Conservation (phyloP, 2,329 filamentous ascomycete species). For the Zasmidium angulare region DNA sequence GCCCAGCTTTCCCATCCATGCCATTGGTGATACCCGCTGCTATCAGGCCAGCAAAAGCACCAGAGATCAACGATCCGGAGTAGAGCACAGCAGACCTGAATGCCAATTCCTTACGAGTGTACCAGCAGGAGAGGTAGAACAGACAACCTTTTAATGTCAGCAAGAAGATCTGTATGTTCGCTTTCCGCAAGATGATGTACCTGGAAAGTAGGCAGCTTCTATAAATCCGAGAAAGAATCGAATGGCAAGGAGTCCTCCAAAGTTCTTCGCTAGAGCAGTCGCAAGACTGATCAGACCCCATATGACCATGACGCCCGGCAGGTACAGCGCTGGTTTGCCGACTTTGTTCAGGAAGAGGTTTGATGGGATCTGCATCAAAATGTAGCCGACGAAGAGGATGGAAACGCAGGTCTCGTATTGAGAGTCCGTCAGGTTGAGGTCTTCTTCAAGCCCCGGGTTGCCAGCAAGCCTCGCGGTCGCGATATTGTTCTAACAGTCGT, state of each 20-base stretch:
- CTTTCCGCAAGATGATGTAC: too few relatives aligned
- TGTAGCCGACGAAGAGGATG: slow-evolving; percentile 44
- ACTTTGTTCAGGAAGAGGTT: slow-evolving; percentile 40
- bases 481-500: slow-evolving; percentile 25
- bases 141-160: slow-evolving; percentile 35
- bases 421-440: slow-evolving; percentile 45
- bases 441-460: slow-evolving; percentile 45
- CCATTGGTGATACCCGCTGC: slow-evolving; percentile 52
- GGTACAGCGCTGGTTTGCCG: slow-evolving; percentile 34
- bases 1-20: slow-evolving; percentile 34
- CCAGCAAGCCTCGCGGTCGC: slow-evolving; percentile 29
- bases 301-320: slow-evolving; percentile 35
- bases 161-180: neutral
- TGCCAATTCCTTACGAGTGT: slow-evolving; percentile 53
- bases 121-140: slow-evolving; percentile 54
- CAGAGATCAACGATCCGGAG: slow-evolving; percentile 50
- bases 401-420: slow-evolving; percentile 48
- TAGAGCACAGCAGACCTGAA: slow-evolving; percentile 55
- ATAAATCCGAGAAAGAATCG: slow-evolving; percentile 43
- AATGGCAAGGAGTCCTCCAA: slow-evolving; percentile 37
- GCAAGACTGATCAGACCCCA: slow-evolving; percentile 37
- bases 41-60: slow-evolving; percentile 56
- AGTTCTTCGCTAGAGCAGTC: slow-evolving; percentile 37
- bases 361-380: slow-evolving; percentile 38
- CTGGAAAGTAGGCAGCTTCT: neutral